Percentiles rank a stretch among this genome's conserved stretches.
Evolutionary conservation across 2,329 filamentous ascomycete species (phyloP).

Genomic region (Phialophora macrospora): DNA sequence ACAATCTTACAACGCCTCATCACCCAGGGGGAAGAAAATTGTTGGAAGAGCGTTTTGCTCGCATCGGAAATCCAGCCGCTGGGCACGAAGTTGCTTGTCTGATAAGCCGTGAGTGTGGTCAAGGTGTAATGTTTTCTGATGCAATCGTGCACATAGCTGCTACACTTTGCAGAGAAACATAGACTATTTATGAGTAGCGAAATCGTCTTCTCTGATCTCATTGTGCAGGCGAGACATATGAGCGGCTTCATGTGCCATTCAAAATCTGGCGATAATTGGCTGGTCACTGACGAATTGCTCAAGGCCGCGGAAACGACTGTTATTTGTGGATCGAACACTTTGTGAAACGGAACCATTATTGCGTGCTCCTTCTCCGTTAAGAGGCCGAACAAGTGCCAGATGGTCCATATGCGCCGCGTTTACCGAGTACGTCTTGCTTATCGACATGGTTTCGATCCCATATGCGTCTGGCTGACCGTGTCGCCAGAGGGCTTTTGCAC

Average conservation of each 20-base stretch:
- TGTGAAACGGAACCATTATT: not conserved
- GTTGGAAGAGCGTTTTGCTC: not conserved
- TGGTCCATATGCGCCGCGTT: not conserved
- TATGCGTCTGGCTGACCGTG: not conserved
- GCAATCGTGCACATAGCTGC: constrained; percentile 7
- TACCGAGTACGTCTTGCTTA: not conserved
- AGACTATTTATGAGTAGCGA: not conserved
- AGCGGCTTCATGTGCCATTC: not conserved
- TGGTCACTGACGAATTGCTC: not conserved
- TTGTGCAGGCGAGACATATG: not conserved
- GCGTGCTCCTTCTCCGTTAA: not conserved
- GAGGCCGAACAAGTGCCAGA: not conserved
- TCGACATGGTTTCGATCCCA: not conserved
- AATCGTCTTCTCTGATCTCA: not conserved
- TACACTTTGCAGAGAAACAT: not conserved
- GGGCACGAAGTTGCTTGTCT: not conserved
- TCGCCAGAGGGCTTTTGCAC: not conserved
- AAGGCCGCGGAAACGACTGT: not conserved
- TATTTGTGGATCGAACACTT: not conserved
- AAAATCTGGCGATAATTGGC: not conserved
- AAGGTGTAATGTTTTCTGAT: constrained; percentile 9
- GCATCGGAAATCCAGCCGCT: not conserved
- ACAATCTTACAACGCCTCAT: not conserved
- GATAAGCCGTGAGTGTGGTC: not conserved
- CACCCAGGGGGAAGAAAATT: not conserved